Evolutionary conservation across 768 basidiomycete species (phyloP).

Genomic region (Phylloporus scabripes): DNA sequence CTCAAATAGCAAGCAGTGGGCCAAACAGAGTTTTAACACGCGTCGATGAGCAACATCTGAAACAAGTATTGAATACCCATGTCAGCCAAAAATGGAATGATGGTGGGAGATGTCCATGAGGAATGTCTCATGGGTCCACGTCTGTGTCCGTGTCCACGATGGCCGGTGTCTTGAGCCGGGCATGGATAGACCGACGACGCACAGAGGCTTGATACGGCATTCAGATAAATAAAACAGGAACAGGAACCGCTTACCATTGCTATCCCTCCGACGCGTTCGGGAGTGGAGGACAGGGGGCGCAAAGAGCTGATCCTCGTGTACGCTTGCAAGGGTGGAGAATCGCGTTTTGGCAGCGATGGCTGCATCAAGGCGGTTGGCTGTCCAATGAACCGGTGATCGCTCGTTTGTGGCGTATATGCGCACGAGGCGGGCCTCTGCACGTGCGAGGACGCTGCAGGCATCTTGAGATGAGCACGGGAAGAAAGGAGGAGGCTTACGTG

Average conservation of each 20-base stretch:
- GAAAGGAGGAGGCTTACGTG: slow-evolving; percentile 13
- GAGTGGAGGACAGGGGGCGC: slow-evolving; percentile 7
- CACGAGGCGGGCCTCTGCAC: slow-evolving; percentile 26
- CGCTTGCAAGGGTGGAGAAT: neutral
- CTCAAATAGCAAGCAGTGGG: neutral
- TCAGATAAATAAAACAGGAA: slow-evolving; percentile 8
- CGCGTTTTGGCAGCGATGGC: slow-evolving; percentile 16
- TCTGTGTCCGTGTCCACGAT: slow-evolving; percentile 8
- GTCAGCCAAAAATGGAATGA: neutral
- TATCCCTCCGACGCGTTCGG: slow-evolving; percentile 12
- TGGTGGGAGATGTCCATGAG: slow-evolving; percentile 9
- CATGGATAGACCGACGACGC: neutral
- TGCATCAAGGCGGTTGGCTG: slow-evolving; percentile 15
- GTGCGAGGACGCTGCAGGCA: slow-evolving; percentile 17
- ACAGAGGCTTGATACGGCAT: neutral
- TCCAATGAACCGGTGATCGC: neutral
- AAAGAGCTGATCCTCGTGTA: slow-evolving; percentile 16
- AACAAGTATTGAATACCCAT: neutral
- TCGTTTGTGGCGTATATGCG: slow-evolving; percentile 24
- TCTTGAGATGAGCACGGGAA: neutral
- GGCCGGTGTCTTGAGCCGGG: slow-evolving; percentile 1
- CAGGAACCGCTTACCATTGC: slow-evolving; percentile 1
- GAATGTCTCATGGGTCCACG: neutral
- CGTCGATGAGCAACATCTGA: neutral
- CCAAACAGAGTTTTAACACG: neutral